phyloP scores from a whole-genome alignment of 495 filamentous ascomycete species.

The Gamarada debralockiae region DNA sequence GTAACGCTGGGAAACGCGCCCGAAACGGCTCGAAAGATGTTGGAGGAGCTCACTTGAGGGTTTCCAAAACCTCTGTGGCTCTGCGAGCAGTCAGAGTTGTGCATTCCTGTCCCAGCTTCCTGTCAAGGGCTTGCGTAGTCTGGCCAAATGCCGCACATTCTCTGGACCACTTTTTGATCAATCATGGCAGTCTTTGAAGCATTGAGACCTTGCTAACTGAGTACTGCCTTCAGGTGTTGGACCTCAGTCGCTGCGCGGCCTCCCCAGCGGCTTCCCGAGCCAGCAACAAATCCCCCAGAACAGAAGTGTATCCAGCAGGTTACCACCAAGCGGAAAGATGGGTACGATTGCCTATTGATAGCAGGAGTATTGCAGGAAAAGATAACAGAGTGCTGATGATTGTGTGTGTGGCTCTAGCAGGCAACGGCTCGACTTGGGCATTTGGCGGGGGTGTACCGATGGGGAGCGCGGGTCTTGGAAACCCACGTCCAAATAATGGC shows the following conservation, averaged over 20 bases:
- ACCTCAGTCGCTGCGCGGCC: conserved; percentile 65
- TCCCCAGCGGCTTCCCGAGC: conserved; percentile 62
- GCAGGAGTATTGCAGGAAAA: conserved; percentile 5
- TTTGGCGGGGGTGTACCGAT: conserved; percentile 61
- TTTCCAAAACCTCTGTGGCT: no score
- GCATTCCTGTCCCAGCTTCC: no score
- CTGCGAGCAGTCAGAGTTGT: no score
- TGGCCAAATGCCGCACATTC: no score
- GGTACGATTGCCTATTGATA: conserved; percentile 43
- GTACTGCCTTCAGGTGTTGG: conserved; percentile 47
- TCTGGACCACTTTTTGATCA: neutral
- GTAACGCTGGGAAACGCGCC: no score
- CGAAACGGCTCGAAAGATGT: no score
- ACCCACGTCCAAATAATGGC: conserved; percentile 58
- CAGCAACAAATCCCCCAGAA: conserved; percentile 62
- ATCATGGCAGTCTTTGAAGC: neutral
- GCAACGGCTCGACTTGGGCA: conserved; percentile 68
- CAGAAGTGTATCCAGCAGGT: conserved; percentile 61
- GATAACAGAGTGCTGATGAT: conserved; percentile 26
- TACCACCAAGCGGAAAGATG: conserved; percentile 73
- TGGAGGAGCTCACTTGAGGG: no score
- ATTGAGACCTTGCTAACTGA: no score
- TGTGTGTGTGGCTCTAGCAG: conserved; percentile 41
- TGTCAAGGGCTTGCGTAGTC: no score
- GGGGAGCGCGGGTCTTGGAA: conserved; percentile 57